Evolutionary conservation across 768 basidiomycete species (phyloP).

Genomic region (Podaxis sp.): DNA sequence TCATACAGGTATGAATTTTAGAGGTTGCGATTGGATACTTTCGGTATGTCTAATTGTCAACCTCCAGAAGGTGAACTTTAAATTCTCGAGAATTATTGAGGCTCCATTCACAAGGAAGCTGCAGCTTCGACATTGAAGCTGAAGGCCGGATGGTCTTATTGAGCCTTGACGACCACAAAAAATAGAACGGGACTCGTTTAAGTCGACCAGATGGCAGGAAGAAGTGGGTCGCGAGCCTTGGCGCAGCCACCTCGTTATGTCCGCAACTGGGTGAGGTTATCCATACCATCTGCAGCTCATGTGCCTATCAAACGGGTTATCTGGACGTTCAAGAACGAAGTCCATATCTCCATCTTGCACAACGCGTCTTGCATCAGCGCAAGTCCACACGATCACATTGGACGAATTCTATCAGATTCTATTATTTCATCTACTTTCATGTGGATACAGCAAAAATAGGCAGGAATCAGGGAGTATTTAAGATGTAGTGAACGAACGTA

Average conservation of each 20-base stretch:
- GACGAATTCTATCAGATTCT: background rate
- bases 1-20: background rate
- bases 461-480: background rate
- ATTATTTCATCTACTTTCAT: background rate
- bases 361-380: background rate
- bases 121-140: background rate
- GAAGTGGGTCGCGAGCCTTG: background rate
- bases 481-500: background rate
- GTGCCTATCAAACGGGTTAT: background rate
- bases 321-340: background rate
- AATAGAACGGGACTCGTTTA: background rate
- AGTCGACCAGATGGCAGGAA: background rate
- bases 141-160: background rate
- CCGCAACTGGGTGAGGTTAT: background rate
- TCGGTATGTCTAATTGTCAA: background rate
- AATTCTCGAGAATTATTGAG: background rate
- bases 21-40: background rate
- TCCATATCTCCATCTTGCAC: background rate
- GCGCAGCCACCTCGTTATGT: background rate
- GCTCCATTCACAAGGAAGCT: background rate
- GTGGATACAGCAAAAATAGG: background rate
- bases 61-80: background rate
- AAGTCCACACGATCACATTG: background rate
- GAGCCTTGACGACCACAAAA: background rate
- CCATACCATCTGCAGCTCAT: background rate